These are phyloP conservation scores for Aspergillus olivimuriae DNA, from an alignment of 495 filamentous ascomycete genomes.

Conservation along the genomic window DNA sequence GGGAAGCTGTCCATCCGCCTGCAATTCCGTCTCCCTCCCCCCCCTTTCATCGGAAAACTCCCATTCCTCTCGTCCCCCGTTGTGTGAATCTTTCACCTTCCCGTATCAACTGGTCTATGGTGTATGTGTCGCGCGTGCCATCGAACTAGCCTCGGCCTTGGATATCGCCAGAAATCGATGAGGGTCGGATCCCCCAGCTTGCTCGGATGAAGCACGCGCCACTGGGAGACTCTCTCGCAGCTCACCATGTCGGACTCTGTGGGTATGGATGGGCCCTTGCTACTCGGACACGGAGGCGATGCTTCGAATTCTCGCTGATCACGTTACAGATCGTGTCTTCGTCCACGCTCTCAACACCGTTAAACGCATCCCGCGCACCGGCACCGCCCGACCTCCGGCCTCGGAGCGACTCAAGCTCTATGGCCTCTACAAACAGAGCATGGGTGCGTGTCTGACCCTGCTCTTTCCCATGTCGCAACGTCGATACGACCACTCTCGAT, in stretches of 20 bases:
- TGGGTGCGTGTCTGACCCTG: constrained; percentile 58
- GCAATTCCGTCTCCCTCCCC: not conserved
- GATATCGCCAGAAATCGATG: constrained; percentile 2
- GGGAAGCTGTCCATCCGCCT: constrained; percentile 3
- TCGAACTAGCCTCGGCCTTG: not conserved
- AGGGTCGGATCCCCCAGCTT: constrained; percentile 12
- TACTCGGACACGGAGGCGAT: not conserved
- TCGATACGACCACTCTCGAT: not conserved
- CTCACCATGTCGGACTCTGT: constrained; percentile 51
- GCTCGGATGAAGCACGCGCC: constrained; percentile 19
- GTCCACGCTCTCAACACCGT: constrained; percentile 98
- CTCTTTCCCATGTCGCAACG: not conserved
- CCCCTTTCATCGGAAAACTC: not conserved
- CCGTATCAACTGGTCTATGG: not conserved
- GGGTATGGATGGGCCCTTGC: constrained; percentile 24
- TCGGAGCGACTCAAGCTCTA: constrained; percentile 83
- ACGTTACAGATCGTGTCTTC: constrained; percentile 81
- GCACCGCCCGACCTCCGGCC: constrained; percentile 79
- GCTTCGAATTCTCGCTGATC: not conserved
- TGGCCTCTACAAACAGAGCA: constrained; percentile 97
- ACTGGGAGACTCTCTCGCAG: constrained; percentile 4
- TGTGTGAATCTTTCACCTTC: not conserved
- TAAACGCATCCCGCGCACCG: constrained; percentile 92
- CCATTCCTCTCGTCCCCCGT: not conserved
- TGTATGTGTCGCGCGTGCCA: not conserved